These are phyloP conservation scores for Fusarium foetens DNA, from an alignment of 2,329 filamentous ascomycete species.

Conservation along the genomic window DNA sequence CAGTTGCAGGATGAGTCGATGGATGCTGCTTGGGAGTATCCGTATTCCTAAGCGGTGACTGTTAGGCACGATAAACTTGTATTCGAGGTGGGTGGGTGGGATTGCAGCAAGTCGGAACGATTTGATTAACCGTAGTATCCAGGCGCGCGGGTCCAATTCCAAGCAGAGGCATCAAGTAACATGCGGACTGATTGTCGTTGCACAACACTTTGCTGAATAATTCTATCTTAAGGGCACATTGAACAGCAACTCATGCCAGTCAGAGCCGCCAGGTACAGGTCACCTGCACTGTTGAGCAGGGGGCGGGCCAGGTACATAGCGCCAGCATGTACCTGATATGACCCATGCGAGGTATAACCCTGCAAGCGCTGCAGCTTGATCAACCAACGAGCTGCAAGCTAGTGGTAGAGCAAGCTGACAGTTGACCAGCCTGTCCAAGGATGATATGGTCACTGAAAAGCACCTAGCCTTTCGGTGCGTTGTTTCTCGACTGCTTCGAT, in stretches of 20 bases:
- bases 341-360: constrained; percentile 40
- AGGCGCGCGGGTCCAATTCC: constrained; percentile 23
- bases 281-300: constrained; percentile 50
- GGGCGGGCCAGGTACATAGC: constrained; percentile 50
- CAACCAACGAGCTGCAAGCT: constrained; percentile 28
- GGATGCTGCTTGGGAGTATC: constrained; percentile 21
- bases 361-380: constrained; percentile 39
- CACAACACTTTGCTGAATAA: constrained; percentile 32
- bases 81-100: constrained; percentile 18
- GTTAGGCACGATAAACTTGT: constrained; percentile 1
- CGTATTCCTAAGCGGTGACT: constrained; percentile 36
- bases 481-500: background rate
- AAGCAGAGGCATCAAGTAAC: constrained; percentile 15
- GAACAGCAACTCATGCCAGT: constrained; percentile 29
- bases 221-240: constrained; percentile 19
- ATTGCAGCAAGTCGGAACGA: constrained; percentile 18
- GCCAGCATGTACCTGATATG: constrained; percentile 43
- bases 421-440: constrained; percentile 10
- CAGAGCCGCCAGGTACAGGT: constrained; percentile 52
- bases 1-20: constrained; percentile 22
- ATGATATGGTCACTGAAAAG: constrained; percentile 4
- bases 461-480: background rate
- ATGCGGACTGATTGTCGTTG: constrained; percentile 17
- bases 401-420: constrained; percentile 29
- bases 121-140: constrained; percentile 14